phyloP scores from a whole-genome alignment of 306 rosid species.

The Cucumis cinereus region DNA sequence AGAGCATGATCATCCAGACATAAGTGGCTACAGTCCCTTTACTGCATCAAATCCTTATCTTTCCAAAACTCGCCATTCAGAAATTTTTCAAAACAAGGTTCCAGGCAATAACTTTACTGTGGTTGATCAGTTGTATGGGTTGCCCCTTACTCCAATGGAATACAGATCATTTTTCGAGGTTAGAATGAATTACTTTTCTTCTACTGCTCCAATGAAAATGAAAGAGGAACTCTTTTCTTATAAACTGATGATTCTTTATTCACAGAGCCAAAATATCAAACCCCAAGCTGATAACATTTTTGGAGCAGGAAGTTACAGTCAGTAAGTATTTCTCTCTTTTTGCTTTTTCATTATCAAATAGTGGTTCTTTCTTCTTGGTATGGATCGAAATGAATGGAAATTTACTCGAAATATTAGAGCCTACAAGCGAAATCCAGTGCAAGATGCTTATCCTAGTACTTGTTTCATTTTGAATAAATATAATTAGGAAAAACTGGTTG shows the following conservation, averaged over 20 bases:
- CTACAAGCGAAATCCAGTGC: neutral
- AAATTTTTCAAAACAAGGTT: conserved; percentile 18
- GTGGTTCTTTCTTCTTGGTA: neutral
- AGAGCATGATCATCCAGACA: conserved; percentile 18
- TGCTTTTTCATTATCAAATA: neutral
- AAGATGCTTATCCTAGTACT: neutral
- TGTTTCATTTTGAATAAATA: neutral
- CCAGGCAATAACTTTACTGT: conserved; percentile 17
- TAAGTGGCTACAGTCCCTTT: conserved; percentile 34
- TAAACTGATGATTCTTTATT: neutral
- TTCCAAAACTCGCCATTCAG: conserved; percentile 21
- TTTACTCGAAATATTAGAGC: neutral
- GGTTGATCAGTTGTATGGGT: conserved; percentile 42
- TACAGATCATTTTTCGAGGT: conserved; percentile 74
- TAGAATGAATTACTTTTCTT: conserved; percentile 8
- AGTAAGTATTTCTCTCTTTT: conserved; percentile 34
- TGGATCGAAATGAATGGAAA: neutral
- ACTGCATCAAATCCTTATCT: conserved; percentile 22
- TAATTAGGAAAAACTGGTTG: neutral
- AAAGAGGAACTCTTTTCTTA: neutral
- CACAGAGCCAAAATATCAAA: conserved; percentile 42
- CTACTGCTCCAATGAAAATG: neutral
- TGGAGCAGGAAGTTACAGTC: conserved; percentile 28
- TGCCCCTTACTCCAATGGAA: conserved; percentile 70
- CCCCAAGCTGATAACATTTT: conserved; percentile 66